phyloP scores from a whole-genome alignment of 495 filamentous ascomycete species.

The Tuber melanosporum region DNA sequence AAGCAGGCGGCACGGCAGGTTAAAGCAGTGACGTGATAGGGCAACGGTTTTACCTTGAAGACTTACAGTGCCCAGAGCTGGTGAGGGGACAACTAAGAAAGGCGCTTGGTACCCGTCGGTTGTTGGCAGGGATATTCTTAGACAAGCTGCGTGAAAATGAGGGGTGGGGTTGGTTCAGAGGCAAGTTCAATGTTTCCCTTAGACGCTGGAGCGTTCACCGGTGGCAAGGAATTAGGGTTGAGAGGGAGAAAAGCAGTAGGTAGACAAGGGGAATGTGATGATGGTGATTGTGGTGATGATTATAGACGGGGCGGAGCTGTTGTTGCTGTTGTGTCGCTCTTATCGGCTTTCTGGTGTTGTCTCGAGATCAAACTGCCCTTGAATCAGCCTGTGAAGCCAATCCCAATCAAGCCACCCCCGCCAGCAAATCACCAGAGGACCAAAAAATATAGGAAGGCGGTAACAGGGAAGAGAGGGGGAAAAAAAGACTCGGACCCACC shows the following conservation, averaged over 20 bases:
- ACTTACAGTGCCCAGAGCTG: not conserved
- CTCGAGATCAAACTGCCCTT: slow-evolving; percentile 1
- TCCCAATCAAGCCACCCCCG: slow-evolving; percentile 16
- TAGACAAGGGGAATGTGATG: not conserved
- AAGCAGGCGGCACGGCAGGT: not conserved
- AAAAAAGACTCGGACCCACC: slow-evolving; percentile 21
- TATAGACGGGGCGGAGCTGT: slow-evolving; percentile 5
- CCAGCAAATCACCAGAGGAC: slow-evolving; percentile 18
- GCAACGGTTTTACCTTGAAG: not conserved
- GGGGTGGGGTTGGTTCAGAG: slow-evolving; percentile 1
- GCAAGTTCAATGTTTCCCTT: slow-evolving; percentile 7
- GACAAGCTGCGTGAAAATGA: slow-evolving; percentile 8
- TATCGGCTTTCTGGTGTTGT: slow-evolving; percentile 10
- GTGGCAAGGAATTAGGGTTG: slow-evolving; percentile 4
- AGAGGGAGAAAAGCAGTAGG: not conserved
- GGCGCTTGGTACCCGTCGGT: not conserved
- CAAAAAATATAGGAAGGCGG: slow-evolving; percentile 15
- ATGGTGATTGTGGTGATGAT: slow-evolving; percentile 9
- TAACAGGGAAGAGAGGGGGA: not conserved
- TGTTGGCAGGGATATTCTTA: slow-evolving; percentile 16
- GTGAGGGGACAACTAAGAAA: slow-evolving; percentile 4
- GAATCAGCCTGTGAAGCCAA: slow-evolving; percentile 3
- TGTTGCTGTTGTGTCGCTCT: not conserved
- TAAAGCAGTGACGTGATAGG: not conserved
- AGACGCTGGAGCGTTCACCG: slow-evolving; percentile 19